A percentile compares a stretch with the other conserved stretches of the same genome.
Conservation (phyloP, 495 filamentous ascomycete genomes). For the Podospora tetraspora region DNA sequence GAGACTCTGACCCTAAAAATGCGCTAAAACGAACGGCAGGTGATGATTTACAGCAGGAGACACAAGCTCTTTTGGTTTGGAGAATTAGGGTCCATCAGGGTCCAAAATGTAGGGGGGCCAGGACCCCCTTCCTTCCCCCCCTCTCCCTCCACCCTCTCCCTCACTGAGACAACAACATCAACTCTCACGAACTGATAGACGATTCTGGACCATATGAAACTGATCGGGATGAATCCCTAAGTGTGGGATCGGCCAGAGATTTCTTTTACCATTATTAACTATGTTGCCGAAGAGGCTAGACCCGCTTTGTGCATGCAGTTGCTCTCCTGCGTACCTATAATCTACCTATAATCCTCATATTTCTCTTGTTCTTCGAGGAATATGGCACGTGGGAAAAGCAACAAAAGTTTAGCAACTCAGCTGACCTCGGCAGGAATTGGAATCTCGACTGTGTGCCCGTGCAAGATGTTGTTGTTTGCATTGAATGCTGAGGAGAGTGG, state of each 20-base stretch:
- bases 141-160: neutral
- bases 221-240: neutral
- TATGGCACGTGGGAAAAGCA: no score
- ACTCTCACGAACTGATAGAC: neutral
- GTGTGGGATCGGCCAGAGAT: neutral
- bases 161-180: neutral
- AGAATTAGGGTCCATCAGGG: constrained; percentile 15
- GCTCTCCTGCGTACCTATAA: no score
- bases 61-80: neutral
- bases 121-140: neutral
- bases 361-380: no score
- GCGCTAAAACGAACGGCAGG: neutral
- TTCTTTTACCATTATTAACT: no score
- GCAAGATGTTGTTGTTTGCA: neutral
- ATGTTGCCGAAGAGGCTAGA: no score
- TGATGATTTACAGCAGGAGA: neutral
- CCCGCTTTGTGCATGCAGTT: no score
- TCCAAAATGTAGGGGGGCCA: constrained; percentile 11
- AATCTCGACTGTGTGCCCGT: neutral
- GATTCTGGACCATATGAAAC: neutral
- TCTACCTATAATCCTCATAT: no score
- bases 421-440: no score
- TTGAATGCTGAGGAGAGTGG: neutral
- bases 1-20: neutral
- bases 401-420: no score